Evolutionary conservation across 2,329 filamentous ascomycete genomes (phyloP).

Genomic region (Aureobasidium sp.): DNA sequence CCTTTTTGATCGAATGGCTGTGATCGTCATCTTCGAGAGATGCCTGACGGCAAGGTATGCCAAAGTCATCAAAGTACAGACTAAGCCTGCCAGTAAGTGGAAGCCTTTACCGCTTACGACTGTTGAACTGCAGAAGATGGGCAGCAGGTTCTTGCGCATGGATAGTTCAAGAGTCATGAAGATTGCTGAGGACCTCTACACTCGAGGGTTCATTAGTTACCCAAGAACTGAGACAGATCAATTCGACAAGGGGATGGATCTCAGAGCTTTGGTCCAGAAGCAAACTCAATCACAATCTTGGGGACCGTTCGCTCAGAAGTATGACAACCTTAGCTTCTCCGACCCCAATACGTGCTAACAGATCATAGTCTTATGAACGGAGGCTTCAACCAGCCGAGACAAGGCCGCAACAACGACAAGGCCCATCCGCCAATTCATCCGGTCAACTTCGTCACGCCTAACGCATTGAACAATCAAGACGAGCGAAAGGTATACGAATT

Average conservation of each 20-base stretch:
- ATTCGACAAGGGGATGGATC: constrained; percentile 83
- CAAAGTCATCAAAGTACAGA: constrained; percentile 74
- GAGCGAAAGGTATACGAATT: constrained; percentile 86
- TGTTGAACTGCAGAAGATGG: constrained; percentile 93
- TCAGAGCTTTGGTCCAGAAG: constrained; percentile 71
- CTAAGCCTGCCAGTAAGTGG: constrained; percentile 90
- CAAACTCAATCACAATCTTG: constrained; percentile 69
- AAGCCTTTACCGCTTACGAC: constrained; percentile 90
- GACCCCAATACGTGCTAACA: neutral
- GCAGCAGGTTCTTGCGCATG: constrained; percentile 78
- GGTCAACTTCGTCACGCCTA: constrained; percentile 67
- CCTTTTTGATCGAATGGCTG: constrained; percentile 79
- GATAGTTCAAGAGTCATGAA: constrained; percentile 86
- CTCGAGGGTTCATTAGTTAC: constrained; percentile 94
- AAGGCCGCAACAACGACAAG: constrained; percentile 86
- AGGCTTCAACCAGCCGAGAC: constrained; percentile 70
- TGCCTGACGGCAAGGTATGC: constrained; percentile 70
- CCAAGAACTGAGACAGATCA: constrained; percentile 95
- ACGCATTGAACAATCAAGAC: constrained; percentile 51
- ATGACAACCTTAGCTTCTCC: neutral
- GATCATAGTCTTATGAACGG: constrained; percentile 54
- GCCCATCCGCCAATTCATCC: constrained; percentile 97
- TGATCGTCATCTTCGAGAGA: constrained; percentile 74
- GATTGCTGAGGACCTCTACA: constrained; percentile 77
- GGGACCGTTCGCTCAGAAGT: constrained; percentile 65